Evolutionary conservation across 2,329 filamentous ascomycete genomes (phyloP).

Genomic region (Magnaporthiopsis incrustans): DNA sequence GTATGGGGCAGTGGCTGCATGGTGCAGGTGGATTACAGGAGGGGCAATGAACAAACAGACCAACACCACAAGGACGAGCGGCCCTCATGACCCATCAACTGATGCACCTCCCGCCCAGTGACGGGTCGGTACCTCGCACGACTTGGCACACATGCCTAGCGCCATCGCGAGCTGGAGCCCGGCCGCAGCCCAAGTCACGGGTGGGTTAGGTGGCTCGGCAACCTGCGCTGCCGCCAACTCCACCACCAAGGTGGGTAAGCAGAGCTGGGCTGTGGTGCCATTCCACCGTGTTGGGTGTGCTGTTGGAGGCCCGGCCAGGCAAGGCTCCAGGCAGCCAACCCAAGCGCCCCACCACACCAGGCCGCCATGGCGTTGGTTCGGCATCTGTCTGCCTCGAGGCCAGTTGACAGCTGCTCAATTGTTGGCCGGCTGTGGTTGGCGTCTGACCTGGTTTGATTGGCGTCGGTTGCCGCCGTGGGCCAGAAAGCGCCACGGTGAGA

Average conservation of each 20-base stretch:
- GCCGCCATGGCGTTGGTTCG: neutral
- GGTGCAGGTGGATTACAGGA: neutral
- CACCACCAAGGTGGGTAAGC: neutral
- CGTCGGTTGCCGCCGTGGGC: too few species aligned
- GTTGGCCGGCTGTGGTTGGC: neutral
- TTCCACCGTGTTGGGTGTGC: neutral
- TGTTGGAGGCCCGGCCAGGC: neutral
- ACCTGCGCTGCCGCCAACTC: neutral
- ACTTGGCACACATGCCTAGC: neutral
- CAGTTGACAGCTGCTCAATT: neutral
- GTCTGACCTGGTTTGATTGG: too few species aligned
- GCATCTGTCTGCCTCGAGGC: neutral
- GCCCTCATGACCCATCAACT: neutral
- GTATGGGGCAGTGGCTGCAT: neutral
- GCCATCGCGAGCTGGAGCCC: neutral
- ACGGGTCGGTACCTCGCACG: neutral
- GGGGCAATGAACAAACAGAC: neutral
- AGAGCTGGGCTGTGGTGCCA: neutral
- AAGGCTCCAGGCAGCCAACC: neutral
- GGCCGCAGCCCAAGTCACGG: neutral
- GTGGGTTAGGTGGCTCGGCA: neutral
- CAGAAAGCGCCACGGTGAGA: too few species aligned
- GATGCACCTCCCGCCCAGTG: too few species aligned
- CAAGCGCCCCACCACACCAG: neutral
- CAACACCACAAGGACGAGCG: neutral